phyloP scores from a whole-genome alignment of 768 basidiomycete genomes.

The Sistotremastrum suecicum region DNA sequence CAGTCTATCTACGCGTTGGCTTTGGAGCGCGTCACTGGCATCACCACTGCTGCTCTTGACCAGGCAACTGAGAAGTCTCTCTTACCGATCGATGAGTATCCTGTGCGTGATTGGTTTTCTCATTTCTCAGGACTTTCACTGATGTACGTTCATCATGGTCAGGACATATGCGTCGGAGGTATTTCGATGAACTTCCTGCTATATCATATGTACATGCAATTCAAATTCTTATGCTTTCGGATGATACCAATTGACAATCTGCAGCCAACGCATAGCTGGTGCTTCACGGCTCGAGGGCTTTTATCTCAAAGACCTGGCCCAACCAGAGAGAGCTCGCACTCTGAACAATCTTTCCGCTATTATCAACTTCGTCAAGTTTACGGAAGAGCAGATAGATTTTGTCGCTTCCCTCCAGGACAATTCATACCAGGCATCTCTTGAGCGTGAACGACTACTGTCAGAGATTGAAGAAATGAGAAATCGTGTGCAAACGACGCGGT shows the following conservation, averaged over 20 bases:
- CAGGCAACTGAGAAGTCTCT: conserved; percentile 45
- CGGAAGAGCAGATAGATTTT: conserved; percentile 55
- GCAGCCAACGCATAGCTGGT: conserved; percentile 52
- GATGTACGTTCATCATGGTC: conserved; percentile 1
- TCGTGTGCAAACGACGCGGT: conserved; percentile 10
- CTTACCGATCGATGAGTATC: conserved; percentile 34
- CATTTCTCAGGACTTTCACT: neutral
- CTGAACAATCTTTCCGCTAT: conserved; percentile 69
- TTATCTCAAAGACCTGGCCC: conserved; percentile 54
- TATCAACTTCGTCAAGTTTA: conserved; percentile 89
- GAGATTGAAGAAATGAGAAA: conserved; percentile 46
- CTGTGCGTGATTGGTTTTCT: conserved; percentile 24
- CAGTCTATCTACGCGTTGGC: conserved; percentile 46
- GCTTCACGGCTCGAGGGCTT: conserved; percentile 71
- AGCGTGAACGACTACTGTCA: conserved; percentile 33
- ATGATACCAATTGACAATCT: neutral
- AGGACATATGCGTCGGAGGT: conserved; percentile 57
- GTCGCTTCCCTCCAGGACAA: conserved; percentile 46
- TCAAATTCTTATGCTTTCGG: neutral
- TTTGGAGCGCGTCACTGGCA: conserved; percentile 54
- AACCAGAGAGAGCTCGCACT: conserved; percentile 64
- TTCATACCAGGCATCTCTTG: conserved; percentile 39
- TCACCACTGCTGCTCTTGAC: conserved; percentile 43
- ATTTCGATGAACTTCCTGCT: conserved; percentile 50
- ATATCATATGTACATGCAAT: conserved; percentile 44